These are phyloP conservation scores for Ustilago shanxiensis DNA, from an alignment of 1,284 basidiomycete genomes.

Conservation along the genomic window DNA sequence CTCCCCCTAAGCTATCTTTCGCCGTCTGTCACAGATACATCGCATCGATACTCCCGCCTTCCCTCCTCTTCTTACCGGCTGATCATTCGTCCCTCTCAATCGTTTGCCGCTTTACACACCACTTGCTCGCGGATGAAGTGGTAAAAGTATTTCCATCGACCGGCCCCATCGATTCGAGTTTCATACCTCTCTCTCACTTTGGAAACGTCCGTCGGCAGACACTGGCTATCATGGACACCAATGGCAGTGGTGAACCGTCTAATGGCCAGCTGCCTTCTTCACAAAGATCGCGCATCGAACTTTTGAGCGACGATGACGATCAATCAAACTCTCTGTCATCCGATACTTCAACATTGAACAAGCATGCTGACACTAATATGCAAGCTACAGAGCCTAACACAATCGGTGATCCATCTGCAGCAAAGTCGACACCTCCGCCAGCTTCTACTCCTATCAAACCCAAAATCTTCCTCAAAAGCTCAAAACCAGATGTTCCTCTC, in stretches of 20 bases:
- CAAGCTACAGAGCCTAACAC: not conserved
- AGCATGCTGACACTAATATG: not conserved
- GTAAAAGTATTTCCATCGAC: too few relatives aligned
- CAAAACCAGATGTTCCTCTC: constrained; percentile 21
- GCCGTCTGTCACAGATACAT: too few relatives aligned
- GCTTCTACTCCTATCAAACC: constrained; percentile 6
- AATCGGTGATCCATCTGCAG: not conserved
- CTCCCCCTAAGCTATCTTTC: too few relatives aligned
- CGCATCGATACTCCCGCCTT: too few relatives aligned
- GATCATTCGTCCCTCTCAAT: too few relatives aligned
- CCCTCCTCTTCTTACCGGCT: too few relatives aligned
- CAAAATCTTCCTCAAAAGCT: constrained; percentile 35
- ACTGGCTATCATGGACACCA: not conserved
- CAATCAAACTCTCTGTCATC: not conserved
- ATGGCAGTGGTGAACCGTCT: not conserved
- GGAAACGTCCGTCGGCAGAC: not conserved
- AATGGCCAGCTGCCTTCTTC: not conserved
- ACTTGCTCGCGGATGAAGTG: too few relatives aligned
- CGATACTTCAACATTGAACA: not conserved
- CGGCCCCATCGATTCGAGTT: too few relatives aligned
- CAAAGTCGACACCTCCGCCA: not conserved
- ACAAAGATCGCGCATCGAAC: constrained; percentile 7
- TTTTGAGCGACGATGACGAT: not conserved
- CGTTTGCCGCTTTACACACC: too few relatives aligned
- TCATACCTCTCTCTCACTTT: too few relatives aligned